Conservation (phyloP, 495 filamentous ascomycete species). For the Talaromyces stipitatus region DNA sequence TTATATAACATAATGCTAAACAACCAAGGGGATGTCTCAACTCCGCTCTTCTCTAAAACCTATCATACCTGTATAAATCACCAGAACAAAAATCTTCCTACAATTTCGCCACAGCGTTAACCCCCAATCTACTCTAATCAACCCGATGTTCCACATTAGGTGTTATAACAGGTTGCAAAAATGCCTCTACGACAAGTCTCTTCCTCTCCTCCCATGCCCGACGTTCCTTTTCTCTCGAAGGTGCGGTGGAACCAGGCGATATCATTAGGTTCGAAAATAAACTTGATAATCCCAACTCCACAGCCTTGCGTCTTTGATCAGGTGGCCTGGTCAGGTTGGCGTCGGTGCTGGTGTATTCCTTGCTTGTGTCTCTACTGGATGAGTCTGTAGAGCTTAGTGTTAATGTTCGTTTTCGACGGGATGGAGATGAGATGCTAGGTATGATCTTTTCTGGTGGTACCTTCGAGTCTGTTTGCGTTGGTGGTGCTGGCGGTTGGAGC, state of each 20-base stretch:
- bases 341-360: constrained; percentile 3
- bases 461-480: not conserved
- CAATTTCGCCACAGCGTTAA: not conserved
- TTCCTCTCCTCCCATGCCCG: constrained; percentile 34
- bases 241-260: constrained; percentile 19
- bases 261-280: constrained; percentile 32
- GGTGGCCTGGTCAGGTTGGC: constrained; percentile 6
- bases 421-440: not conserved
- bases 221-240: constrained; percentile 34
- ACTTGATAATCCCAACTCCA: constrained; percentile 24
- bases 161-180: constrained; percentile 21
- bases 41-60: not conserved
- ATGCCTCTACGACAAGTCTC: constrained; percentile 35
- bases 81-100: not conserved
- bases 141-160: not conserved
- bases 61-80: no score
- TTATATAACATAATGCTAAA: not conserved
- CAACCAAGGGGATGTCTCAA: not conserved
- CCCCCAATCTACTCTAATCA: not conserved
- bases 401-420: constrained; percentile 6
- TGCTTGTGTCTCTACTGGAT: not conserved
- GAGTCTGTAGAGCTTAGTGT: not conserved
- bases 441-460: not conserved
- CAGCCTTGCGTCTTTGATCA: constrained; percentile 22
- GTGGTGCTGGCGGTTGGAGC: constrained; percentile 4